Conservation (phyloP, 2,329 filamentous ascomycete genomes). For the Blastomyces parvus region DNA sequence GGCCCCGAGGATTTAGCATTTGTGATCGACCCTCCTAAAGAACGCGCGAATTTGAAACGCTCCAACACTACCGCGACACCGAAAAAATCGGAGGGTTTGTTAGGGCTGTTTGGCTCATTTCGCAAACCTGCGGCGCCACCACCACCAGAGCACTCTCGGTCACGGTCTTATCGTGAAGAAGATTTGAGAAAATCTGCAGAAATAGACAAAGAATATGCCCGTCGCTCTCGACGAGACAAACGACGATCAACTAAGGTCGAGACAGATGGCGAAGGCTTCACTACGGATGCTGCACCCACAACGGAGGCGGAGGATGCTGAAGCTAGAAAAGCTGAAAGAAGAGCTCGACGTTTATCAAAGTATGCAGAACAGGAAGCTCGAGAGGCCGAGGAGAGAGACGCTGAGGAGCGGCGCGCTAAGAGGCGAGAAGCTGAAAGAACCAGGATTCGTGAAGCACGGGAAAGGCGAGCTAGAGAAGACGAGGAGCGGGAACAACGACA, state of each 20-base stretch:
- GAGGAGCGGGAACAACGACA: conserved; percentile 46
- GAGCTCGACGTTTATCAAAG: conserved; percentile 41
- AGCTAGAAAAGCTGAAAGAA: conserved; percentile 54
- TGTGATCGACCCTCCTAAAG: conserved; percentile 40
- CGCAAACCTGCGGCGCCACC: conserved; percentile 25
- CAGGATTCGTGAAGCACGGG: conserved; percentile 32
- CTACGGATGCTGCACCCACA: conserved; percentile 37
- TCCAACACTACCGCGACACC: conserved; percentile 49
- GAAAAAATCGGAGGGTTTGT: conserved; percentile 49
- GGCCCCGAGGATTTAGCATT: conserved; percentile 45
- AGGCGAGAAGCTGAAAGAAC: conserved; percentile 42
- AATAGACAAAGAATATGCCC: conserved; percentile 29
- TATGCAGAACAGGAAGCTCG: conserved; percentile 29
- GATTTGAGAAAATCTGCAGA: conserved; percentile 27
- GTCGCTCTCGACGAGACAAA: conserved; percentile 28
- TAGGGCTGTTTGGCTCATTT: conserved; percentile 53
- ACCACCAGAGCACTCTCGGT: conserved; percentile 28
- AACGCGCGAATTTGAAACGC: conserved; percentile 48
- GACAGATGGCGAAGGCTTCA: conserved; percentile 40
- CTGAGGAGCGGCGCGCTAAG: conserved; percentile 39
- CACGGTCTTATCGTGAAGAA: conserved; percentile 31
- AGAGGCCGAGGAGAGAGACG: conserved; percentile 27
- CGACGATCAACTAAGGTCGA: conserved; percentile 39
- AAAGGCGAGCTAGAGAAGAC: conserved; percentile 34
- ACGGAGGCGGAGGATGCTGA: conserved; percentile 47